Base-by-base conservation (phyloP, 2,329 filamentous ascomycete species). In the Colletotrichum melonis region DNA sequence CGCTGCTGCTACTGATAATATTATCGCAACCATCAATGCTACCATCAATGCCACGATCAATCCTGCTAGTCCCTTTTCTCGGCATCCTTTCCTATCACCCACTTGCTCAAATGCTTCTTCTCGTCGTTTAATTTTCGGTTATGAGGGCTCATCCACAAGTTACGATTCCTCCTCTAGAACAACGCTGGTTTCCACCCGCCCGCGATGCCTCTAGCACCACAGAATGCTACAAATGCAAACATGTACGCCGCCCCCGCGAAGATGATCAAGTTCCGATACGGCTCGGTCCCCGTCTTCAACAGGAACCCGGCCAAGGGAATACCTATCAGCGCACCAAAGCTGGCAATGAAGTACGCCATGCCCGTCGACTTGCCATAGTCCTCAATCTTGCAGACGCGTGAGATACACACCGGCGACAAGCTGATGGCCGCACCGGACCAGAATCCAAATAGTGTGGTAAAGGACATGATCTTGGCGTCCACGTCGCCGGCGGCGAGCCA, bases 321-420 rank as follows among this genome's bases (percentile, higher is more conserved):
- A 8, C 42, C 42, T 4, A 49, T 8, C 69, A 92, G 80, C 5
- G 77, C 76, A 0, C 79, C 92, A 76, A 94, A 90, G 62, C 88
- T 90, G 16, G 93, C 92, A 49, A 94, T 84, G 0, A 90, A 92
- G 78, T 93, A 94, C 63, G 90, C 90, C 1, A 92, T 94, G 1
- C 92, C 91, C 76, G 92, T 93, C 74, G 92, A 91, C 35, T 91
- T 84, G 0, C 92, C 93, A 75, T 94, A 93, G 59, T 93, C 85
- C 74, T 92, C 88, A 1, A 91, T 92, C 32, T 88, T 87, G 80
- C 92, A 94, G 2, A 94, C 85, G 80, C 93, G 91, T 0, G 91
- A 91, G 1, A 95, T 87, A 75, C 92, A 94, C 0, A 94, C 92
- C 0, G 93, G 93, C 0, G 92, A 92, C 57, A 95, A 79, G 6